Evolutionary conservation across 768 basidiomycete genomes (phyloP).

Genomic region (Podaxis sp.): DNA sequence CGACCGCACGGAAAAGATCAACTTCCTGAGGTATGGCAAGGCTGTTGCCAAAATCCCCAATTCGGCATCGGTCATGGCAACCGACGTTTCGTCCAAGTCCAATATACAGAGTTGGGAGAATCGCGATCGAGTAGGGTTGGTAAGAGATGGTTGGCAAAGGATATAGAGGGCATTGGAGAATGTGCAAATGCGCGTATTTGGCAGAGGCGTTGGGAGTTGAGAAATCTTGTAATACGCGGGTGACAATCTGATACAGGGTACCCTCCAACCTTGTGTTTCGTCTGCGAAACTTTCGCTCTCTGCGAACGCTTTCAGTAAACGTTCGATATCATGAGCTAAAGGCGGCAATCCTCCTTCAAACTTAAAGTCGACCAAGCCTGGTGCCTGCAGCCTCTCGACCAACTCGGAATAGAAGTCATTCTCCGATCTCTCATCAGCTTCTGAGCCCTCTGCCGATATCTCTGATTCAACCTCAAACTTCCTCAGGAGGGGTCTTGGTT

Average conservation of each 20-base stretch:
- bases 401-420: neutral
- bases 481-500: neutral
- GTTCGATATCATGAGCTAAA: neutral
- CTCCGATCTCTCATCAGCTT: neutral
- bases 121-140: neutral
- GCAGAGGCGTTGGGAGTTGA: neutral
- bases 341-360: neutral
- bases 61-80: conserved; percentile 2
- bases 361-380: neutral
- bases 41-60: neutral
- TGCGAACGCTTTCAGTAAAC: neutral
- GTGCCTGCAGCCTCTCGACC: neutral
- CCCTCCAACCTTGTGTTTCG: neutral
- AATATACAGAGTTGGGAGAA: neutral
- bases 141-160: neutral
- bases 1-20: neutral
- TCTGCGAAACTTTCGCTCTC: neutral
- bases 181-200: neutral
- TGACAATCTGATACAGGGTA: neutral
- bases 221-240: neutral
- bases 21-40: neutral
- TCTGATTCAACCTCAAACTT: neutral
- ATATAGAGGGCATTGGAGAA: neutral
- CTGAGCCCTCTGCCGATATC: neutral
- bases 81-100: neutral